Percentiles rank a stretch among this genome's conserved stretches.
These are phyloP conservation scores for Dissophora ornata DNA, from an alignment of 192 early-diverging fungal species.

Conservation along the genomic window DNA sequence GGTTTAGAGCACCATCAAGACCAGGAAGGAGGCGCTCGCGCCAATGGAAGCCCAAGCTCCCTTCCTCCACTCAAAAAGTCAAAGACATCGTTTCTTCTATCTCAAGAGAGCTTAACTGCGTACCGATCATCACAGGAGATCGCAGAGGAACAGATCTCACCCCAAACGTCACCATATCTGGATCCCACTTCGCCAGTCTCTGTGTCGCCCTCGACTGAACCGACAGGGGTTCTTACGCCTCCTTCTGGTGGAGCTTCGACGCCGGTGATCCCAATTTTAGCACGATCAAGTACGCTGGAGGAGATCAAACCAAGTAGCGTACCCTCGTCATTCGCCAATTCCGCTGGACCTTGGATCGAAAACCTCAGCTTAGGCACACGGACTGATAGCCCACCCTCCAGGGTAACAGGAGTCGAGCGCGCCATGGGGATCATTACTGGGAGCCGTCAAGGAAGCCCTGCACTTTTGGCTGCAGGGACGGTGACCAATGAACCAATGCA, in stretches of 20 bases:
- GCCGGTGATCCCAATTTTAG: slow-evolving; percentile 3
- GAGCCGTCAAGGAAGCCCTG: slow-evolving; percentile 44
- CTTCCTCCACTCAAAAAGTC: slow-evolving; percentile 43
- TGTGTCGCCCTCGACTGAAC: neutral
- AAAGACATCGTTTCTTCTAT: slow-evolving; percentile 27
- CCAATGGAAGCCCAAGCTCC: too few species aligned
- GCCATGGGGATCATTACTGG: slow-evolving; percentile 31
- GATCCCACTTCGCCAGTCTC: slow-evolving; percentile 14
- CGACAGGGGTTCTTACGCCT: neutral
- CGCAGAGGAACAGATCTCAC: slow-evolving; percentile 6
- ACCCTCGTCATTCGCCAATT: neutral
- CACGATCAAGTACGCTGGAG: slow-evolving; percentile 23
- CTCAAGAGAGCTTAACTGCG: slow-evolving; percentile 30
- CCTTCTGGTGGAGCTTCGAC: neutral
- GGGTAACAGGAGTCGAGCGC: slow-evolving; percentile 9
- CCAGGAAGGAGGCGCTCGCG: too few species aligned
- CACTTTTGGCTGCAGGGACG: neutral
- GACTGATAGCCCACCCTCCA: neutral
- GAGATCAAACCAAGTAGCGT: slow-evolving; percentile 16
- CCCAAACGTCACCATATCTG: slow-evolving; percentile 23
- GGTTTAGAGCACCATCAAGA: too few species aligned
- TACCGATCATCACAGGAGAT: slow-evolving; percentile 31
- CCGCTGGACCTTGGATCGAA: slow-evolving; percentile 18
- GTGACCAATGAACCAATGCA: neutral
- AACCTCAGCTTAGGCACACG: slow-evolving; percentile 15